Evolutionary conservation across 2,329 filamentous ascomycete species (phyloP).

Genomic region (Sclerotinia borealis): DNA sequence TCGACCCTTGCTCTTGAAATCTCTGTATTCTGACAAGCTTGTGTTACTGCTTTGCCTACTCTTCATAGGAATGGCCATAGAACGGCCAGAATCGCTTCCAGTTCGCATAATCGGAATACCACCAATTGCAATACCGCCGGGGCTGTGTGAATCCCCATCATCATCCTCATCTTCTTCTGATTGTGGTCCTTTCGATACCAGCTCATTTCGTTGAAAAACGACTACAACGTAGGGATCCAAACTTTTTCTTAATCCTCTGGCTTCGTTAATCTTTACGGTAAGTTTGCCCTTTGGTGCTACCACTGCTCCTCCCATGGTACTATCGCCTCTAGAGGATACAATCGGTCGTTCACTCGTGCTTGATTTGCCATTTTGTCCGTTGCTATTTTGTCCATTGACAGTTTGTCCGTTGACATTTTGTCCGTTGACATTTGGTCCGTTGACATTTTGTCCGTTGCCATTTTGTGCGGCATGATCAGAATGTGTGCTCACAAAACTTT

Average conservation of each 20-base stretch:
- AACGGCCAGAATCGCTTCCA: constrained; percentile 73
- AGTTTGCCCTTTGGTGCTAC: constrained; percentile 78
- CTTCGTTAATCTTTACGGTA: constrained; percentile 82
- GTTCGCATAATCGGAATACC: constrained; percentile 60
- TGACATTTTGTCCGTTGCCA: constrained; percentile 31
- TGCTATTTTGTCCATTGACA: constrained; percentile 31
- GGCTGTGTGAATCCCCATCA: constrained; percentile 50
- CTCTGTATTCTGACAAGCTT: constrained; percentile 62
- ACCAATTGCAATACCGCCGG: constrained; percentile 36
- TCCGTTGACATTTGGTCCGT: background rate
- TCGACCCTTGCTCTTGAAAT: constrained; percentile 50
- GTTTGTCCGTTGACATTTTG: constrained; percentile 37
- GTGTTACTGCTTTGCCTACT: constrained; percentile 96
- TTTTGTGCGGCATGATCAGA: constrained; percentile 36
- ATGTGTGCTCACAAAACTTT: constrained; percentile 33
- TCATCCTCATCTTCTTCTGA: constrained; percentile 54
- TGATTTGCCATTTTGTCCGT: constrained; percentile 32
- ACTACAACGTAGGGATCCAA: constrained; percentile 92
- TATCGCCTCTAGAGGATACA: constrained; percentile 27
- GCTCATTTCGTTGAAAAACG: constrained; percentile 93
- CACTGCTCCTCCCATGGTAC: constrained; percentile 50
- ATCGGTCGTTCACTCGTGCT: constrained; percentile 28
- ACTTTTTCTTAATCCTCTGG: constrained; percentile 72
- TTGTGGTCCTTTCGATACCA: constrained; percentile 82
- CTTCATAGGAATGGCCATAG: constrained; percentile 91